Evolutionary conservation across 1,284 basidiomycete genomes (phyloP).

Genomic region (Pisolithus thermaeus): DNA sequence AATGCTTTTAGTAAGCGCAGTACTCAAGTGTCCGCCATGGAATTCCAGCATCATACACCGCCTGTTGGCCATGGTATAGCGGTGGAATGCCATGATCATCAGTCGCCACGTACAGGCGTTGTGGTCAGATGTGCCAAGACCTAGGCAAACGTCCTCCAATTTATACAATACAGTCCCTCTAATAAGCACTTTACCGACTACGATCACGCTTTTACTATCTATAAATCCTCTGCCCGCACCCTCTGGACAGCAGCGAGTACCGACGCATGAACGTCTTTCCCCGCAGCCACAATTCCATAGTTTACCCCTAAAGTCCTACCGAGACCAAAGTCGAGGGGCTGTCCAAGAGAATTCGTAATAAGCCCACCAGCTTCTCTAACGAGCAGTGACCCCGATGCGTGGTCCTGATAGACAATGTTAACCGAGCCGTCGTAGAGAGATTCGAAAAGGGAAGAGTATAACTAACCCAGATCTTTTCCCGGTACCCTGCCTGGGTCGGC

Average conservation of each 20-base stretch:
- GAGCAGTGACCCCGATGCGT: slow-evolving; percentile 83
- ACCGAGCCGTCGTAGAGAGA: slow-evolving; percentile 8
- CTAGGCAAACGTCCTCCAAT: too few relatives aligned
- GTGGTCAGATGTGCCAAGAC: too few relatives aligned
- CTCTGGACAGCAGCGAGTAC: slow-evolving; percentile 75
- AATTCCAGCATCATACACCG: too few relatives aligned
- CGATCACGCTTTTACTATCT: slow-evolving; percentile 7
- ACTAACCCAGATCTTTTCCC: slow-evolving; percentile 87
- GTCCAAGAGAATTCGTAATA: slow-evolving; percentile 79
- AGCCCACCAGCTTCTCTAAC: slow-evolving; percentile 87
- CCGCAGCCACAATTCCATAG: slow-evolving; percentile 80
- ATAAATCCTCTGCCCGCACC: slow-evolving; percentile 48
- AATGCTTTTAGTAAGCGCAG: too few relatives aligned
- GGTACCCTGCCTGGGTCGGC: slow-evolving; percentile 78
- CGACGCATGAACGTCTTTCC: slow-evolving; percentile 57
- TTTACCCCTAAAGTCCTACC: slow-evolving; percentile 86
- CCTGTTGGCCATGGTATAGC: too few relatives aligned
- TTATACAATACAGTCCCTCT: too few relatives aligned
- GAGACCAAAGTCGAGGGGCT: slow-evolving; percentile 79
- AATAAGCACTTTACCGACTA: too few relatives aligned
- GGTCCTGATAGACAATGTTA: slow-evolving; percentile 55
- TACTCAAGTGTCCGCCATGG: too few relatives aligned
- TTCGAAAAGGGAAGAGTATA: background rate
- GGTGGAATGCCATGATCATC: too few relatives aligned
- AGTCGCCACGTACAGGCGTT: too few relatives aligned